Conservation (phyloP, 164 flowering plant species). For the Chimonanthus salicifolius region DNA sequence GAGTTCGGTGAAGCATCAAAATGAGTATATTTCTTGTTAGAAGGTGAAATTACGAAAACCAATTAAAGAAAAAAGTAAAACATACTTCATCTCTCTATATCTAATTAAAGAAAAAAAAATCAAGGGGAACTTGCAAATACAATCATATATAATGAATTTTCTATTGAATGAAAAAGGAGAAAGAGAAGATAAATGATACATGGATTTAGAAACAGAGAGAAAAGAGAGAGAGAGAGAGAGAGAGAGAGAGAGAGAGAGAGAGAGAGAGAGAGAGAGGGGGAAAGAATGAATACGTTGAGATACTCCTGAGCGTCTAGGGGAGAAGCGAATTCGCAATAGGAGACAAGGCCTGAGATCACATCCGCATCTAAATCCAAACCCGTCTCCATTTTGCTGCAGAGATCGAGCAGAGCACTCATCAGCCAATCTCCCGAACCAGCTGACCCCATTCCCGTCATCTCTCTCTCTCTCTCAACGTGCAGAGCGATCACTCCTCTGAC, state of each 20-base stretch:
- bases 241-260: neutral
- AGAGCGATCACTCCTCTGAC: too few relatives aligned
- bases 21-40: too few relatives aligned
- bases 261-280: neutral
- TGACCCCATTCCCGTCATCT: neutral
- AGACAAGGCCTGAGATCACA: slow-evolving; percentile 80
- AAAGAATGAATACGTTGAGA: slow-evolving; percentile 51
- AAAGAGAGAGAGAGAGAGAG: neutral
- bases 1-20: neutral
- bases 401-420: slow-evolving; percentile 64
- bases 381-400: slow-evolving; percentile 46
- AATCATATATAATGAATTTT: neutral
- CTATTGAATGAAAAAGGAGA: neutral
- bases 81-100: neutral
- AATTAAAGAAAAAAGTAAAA: neutral
- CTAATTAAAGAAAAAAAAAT: neutral
- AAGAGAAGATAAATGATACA: neutral
- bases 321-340: slow-evolving; percentile 82
- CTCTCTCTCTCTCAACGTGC: neutral
- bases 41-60: too few relatives aligned
- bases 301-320: slow-evolving; percentile 90
- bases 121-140: neutral
- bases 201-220: neutral
- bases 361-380: slow-evolving; percentile 58
- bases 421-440: slow-evolving; percentile 62